Evolutionary conservation across 75 land plant species (phyloP), one percentile per base, ranked within the genome.

Genomic region (Picea sitchensis): DNA sequence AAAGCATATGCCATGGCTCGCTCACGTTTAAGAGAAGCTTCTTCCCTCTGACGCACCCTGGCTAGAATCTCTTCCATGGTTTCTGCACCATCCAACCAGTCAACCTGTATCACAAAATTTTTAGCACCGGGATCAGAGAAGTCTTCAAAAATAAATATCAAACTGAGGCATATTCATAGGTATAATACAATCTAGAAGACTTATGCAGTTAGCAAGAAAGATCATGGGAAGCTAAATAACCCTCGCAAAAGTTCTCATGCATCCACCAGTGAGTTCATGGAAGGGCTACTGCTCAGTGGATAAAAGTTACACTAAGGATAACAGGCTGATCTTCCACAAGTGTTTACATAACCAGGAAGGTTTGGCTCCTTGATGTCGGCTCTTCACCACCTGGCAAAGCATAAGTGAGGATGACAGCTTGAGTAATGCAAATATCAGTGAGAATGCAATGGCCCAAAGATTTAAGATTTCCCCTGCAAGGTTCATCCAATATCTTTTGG

Each of bases 1-100:
- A 89, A 90, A 51, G 98, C 98, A 80, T 96, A 96, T 31, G 98
- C 98, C 92, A 94, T 78, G 26, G 97, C 91, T 34, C 98, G 85
- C 80, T 96, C 98, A 20, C 98, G 90, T 79, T 88, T 96, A 11
- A 92, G 76, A n/a, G 92, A 71, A 8, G 95, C 98, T 87, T 90
- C 95, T 86, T 96, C 95, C 80, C 90, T 94, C 56, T 89, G 90
- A 61, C 91, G 89, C 76, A 94, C 85, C 79, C 88, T 92, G 12
- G 89, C 83, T 65, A 90, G 81, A 80, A 89, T 82, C 68, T 91
- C 98, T 34, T 92, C 90, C 82, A 88, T 84, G 69, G 95, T 90
- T 56, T 93, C 97, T 26, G 86, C 62, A 36, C 94, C 86, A 63
- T 84, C 88, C 80, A 83, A 74, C 98, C 98, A 96, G 75, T 95